Evolutionary conservation across 2,329 filamentous ascomycete species (phyloP).

Genomic region (Stachybotrys elegans): DNA sequence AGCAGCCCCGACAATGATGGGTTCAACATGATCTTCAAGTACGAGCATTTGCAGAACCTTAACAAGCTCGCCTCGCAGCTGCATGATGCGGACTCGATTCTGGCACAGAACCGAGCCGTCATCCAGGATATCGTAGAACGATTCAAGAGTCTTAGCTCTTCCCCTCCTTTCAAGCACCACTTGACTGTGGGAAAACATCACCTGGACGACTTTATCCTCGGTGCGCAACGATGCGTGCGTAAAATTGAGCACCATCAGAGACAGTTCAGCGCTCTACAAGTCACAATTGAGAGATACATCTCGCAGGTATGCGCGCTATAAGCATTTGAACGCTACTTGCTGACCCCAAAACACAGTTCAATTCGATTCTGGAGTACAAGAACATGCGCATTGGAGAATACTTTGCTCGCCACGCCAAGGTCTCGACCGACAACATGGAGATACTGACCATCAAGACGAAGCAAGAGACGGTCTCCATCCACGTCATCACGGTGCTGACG

Average conservation of each 20-base stretch:
- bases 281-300: not conserved
- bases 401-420: slow-evolving; percentile 15
- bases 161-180: not conserved
- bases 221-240: not conserved
- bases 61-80: not conserved
- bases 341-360: no score
- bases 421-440: slow-evolving; percentile 37
- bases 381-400: slow-evolving; percentile 14
- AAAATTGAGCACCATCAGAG: not conserved
- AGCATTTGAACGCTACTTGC: no score
- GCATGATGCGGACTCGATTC: not conserved
- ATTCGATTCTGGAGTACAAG: slow-evolving; percentile 15
- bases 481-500: slow-evolving; percentile 23
- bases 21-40: not conserved
- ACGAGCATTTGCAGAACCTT: not conserved
- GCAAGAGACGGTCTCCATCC: slow-evolving; percentile 29
- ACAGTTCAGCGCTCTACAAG: not conserved
- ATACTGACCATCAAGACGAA: slow-evolving; percentile 47
- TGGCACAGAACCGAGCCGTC: not conserved
- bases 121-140: not conserved
- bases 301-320: no score
- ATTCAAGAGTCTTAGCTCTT: not conserved
- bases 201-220: not conserved
- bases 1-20: no score
- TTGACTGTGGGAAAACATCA: not conserved